phyloP scores from a whole-genome alignment of 441 rosid species.

The Isatis lusitanica region DNA sequence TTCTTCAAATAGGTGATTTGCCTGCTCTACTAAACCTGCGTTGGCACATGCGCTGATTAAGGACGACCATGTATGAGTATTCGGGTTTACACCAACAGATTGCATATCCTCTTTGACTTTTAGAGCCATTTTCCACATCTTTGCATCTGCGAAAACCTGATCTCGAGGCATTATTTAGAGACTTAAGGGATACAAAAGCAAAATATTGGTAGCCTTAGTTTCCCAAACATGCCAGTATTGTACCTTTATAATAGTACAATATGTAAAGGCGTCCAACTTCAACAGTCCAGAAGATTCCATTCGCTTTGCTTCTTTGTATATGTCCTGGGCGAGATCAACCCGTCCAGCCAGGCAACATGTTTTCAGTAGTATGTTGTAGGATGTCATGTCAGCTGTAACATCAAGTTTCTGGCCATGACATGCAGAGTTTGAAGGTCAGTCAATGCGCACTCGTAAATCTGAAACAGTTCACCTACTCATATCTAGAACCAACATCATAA shows the following conservation, averaged over 20 bases:
- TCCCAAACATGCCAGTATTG: conserved; percentile 7
- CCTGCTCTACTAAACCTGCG: conserved; percentile 84
- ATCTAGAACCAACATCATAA: neutral
- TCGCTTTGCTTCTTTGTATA: conserved; percentile 71
- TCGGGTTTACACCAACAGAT: conserved; percentile 69
- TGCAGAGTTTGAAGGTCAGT: conserved; percentile 19
- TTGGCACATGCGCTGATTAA: conserved; percentile 92
- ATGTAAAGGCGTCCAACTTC: conserved; percentile 85
- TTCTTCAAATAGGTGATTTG: conserved; percentile 75
- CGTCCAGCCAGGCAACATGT: conserved; percentile 85
- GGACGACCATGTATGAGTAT: conserved; percentile 86
- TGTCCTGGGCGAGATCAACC: conserved; percentile 83
- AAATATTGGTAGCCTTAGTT: neutral
- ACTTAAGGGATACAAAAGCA: conserved; percentile 2
- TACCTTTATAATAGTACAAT: conserved; percentile 93
- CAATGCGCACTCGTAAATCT: neutral
- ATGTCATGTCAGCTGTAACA: conserved; percentile 67
- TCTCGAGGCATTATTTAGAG: conserved; percentile 15
- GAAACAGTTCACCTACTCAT: conserved; percentile 1
- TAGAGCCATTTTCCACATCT: conserved; percentile 88
- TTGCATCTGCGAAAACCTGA: conserved; percentile 92
- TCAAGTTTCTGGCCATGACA: conserved; percentile 61
- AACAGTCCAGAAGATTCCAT: conserved; percentile 62
- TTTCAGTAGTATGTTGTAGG: conserved; percentile 91
- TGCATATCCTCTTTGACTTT: conserved; percentile 85